Evolutionary conservation across 257 asterid genomes (phyloP).

Genomic region (Fraxinus anomala): DNA sequence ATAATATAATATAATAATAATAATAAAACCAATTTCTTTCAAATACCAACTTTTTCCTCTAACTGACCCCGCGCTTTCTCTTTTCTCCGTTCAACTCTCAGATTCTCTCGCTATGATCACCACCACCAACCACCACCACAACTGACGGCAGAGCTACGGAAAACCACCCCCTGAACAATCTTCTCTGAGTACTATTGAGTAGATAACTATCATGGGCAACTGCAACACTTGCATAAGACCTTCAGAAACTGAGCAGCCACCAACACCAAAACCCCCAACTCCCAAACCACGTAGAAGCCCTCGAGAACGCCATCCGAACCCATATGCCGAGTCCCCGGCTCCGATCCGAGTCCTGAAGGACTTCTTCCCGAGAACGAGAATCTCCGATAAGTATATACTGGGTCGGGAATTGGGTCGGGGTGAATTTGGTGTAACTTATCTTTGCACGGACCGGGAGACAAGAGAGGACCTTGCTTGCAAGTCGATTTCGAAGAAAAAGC

Average conservation of each 20-base stretch:
- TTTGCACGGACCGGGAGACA: constrained; percentile 85
- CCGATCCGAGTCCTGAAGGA: constrained; percentile 82
- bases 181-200: not conserved
- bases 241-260: constrained; percentile 37
- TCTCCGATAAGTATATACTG: constrained; percentile 77
- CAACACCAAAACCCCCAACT: constrained; percentile 26
- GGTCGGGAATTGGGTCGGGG: constrained; percentile 97
- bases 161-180: not conserved
- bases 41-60: constrained; percentile 39
- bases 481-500: constrained; percentile 88
- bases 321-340: constrained; percentile 57
- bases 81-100: constrained; percentile 27
- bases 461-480: constrained; percentile 85
- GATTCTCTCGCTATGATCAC: constrained; percentile 33
- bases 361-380: constrained; percentile 47
- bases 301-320: constrained; percentile 64
- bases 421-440: constrained; percentile 87
- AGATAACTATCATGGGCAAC: constrained; percentile 62
- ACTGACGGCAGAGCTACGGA: constrained; percentile 34
- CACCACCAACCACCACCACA: constrained; percentile 32
- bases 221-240: constrained; percentile 78
- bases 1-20: constrained; percentile 7
- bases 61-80: constrained; percentile 59
- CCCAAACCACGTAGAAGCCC: constrained; percentile 45
- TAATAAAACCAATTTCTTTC: constrained; percentile 34